phyloP scores from a whole-genome alignment of 305 asterid species.

The Solanum hybrid region DNA sequence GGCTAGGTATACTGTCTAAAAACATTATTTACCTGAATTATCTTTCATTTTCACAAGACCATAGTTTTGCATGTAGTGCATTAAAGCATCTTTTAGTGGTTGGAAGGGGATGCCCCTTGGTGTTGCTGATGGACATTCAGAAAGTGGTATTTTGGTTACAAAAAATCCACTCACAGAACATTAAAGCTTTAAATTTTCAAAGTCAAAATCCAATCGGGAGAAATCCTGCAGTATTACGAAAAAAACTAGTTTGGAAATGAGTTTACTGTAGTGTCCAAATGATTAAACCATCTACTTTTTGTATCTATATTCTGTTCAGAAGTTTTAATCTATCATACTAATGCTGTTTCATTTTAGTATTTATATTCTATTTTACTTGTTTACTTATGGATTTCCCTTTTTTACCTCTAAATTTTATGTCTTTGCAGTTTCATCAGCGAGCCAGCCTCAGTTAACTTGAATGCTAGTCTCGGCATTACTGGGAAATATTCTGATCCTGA shows the following conservation, averaged over 20 bases:
- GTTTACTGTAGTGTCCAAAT: neutral
- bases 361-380: neutral
- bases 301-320: neutral
- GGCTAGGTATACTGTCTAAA: constrained; percentile 50
- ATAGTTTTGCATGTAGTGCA: neutral
- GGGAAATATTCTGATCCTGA: constrained; percentile 22
- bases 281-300: neutral
- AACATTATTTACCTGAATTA: neutral
- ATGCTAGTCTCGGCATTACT: constrained; percentile 41
- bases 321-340: neutral
- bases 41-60: neutral
- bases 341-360: neutral
- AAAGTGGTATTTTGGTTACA: neutral
- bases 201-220: neutral
- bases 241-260: neutral
- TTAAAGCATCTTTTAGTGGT: neutral
- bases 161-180: neutral
- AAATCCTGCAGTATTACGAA: neutral
- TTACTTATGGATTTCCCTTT: neutral
- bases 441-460: constrained; percentile 58
- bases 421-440: constrained; percentile 59
- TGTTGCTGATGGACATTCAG: neutral
- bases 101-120: neutral
- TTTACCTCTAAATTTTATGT: neutral
- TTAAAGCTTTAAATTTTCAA: neutral